These are phyloP conservation scores for Herpetomonas tarakana DNA, from an alignment of 208 protist genomes.

Conservation along the genomic window DNA sequence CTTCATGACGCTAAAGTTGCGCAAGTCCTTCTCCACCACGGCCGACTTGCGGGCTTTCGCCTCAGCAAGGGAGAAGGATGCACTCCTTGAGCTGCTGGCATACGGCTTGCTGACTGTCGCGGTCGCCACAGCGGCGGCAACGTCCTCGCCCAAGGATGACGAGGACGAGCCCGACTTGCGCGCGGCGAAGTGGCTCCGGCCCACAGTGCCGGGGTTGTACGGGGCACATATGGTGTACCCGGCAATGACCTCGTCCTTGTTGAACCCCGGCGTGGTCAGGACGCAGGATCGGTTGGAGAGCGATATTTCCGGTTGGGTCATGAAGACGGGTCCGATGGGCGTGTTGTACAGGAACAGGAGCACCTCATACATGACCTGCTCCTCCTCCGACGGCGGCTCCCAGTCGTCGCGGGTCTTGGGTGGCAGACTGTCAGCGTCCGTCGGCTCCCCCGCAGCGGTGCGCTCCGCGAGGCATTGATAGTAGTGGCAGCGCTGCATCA, in stretches of 20 bases:
- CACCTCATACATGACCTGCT: slow-evolving; percentile 44
- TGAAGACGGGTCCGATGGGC: slow-evolving; percentile 50
- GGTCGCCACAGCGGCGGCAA: not conserved
- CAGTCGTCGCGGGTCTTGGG: not conserved
- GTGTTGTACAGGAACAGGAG: slow-evolving; percentile 43
- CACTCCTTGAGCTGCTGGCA: too few species aligned
- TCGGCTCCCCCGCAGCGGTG: not conserved
- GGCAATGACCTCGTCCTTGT: slow-evolving; percentile 48
- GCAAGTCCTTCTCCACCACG: slow-evolving; percentile 8
- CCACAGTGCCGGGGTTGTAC: slow-evolving; percentile 64
- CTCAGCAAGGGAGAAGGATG: slow-evolving; percentile 1
- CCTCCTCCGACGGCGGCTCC: slow-evolving; percentile 18
- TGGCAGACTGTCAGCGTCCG: not conserved
- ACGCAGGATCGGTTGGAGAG: slow-evolving; percentile 74
- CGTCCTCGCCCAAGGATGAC: not conserved
- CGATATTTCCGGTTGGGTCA: slow-evolving; percentile 67
- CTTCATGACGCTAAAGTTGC: slow-evolving; percentile 37
- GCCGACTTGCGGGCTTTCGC: not conserved
- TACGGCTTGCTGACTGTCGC: not conserved
- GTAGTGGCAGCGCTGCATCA: not conserved
- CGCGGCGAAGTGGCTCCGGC: slow-evolving; percentile 55
- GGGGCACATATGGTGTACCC: slow-evolving; percentile 41
- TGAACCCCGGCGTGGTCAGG: slow-evolving; percentile 59
- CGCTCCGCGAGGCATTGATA: not conserved
- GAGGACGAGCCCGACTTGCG: not conserved